phyloP scores from a whole-genome alignment of 768 basidiomycete species.

The Naganishia vishniacii region DNA sequence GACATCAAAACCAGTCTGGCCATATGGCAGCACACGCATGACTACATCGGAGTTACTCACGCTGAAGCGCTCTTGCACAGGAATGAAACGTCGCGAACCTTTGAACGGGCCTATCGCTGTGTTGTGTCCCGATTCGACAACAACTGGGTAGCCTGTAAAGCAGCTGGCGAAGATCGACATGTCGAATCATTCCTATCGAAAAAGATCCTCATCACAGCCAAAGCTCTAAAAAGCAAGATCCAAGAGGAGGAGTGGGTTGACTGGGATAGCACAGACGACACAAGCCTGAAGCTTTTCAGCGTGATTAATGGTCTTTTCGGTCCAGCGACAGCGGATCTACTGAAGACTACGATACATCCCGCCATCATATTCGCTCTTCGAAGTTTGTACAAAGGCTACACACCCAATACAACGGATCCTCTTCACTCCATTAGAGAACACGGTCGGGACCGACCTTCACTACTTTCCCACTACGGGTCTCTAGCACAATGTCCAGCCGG shows the following conservation, averaged over 20 bases:
- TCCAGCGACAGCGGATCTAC: slow-evolving; percentile 70
- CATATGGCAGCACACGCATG: too few relatives aligned
- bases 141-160: slow-evolving; percentile 74
- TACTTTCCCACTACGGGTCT: too few relatives aligned
- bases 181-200: slow-evolving; percentile 61
- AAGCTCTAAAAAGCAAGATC: too few relatives aligned
- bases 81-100: background rate
- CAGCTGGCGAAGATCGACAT: slow-evolving; percentile 84
- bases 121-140: slow-evolving; percentile 56
- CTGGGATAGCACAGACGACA: too few relatives aligned
- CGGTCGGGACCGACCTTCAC: too few relatives aligned
- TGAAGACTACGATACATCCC: slow-evolving; percentile 76
- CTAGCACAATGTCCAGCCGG: too few relatives aligned
- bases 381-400: slow-evolving; percentile 32
- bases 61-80: background rate
- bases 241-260: too few relatives aligned
- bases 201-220: slow-evolving; percentile 53
- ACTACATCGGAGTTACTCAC: too few relatives aligned
- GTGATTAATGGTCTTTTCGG: slow-evolving; percentile 73
- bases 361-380: slow-evolving; percentile 70
- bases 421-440: background rate
- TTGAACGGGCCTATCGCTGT: background rate
- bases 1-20: too few relatives aligned
- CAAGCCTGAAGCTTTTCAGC: slow-evolving; percentile 53
- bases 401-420: slow-evolving; percentile 1